phyloP scores from a whole-genome alignment of 2,329 filamentous ascomycete species.

The Pseudogymnoascus sp. region DNA sequence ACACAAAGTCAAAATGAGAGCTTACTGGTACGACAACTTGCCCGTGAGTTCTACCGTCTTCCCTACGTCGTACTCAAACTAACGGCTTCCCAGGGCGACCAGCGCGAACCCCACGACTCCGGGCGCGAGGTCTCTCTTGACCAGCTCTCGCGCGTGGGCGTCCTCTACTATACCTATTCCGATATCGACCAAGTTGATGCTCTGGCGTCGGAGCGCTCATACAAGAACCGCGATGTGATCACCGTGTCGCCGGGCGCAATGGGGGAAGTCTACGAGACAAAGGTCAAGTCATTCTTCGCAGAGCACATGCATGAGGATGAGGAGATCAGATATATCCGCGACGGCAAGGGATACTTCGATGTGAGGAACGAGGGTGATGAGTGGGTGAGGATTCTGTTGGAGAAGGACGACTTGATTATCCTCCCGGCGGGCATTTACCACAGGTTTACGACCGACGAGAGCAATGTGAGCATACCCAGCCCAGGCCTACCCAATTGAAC shows the following conservation, averaged over 20 bases:
- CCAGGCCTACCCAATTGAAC: background rate
- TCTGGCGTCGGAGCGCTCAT: constrained; percentile 66
- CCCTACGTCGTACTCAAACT: constrained; percentile 10
- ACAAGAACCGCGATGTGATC: constrained; percentile 94
- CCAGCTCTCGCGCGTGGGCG: constrained; percentile 66
- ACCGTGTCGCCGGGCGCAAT: constrained; percentile 78
- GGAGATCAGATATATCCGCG: constrained; percentile 91
- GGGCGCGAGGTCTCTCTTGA: constrained; percentile 56
- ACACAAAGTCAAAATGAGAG: constrained; percentile 45
- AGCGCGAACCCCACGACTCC: constrained; percentile 83
- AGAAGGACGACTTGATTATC: constrained; percentile 85
- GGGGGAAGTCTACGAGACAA: constrained; percentile 82
- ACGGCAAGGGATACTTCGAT: constrained; percentile 86
- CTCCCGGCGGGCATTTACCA: constrained; percentile 94
- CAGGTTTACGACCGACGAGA: constrained; percentile 87
- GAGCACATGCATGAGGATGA: constrained; percentile 98
- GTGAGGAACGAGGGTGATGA: constrained; percentile 73
- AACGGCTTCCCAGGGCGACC: constrained; percentile 62
- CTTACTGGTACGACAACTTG: constrained; percentile 63
- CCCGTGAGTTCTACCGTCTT: constrained; percentile 36
- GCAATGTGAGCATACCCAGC: constrained; percentile 58
- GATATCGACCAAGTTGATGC: constrained; percentile 59
- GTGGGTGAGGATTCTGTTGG: constrained; percentile 80
- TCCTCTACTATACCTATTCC: constrained; percentile 66
- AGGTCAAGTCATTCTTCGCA: constrained; percentile 87